phyloP scores from a whole-genome alignment of 306 rosid species.

The Cicer bijugum region DNA sequence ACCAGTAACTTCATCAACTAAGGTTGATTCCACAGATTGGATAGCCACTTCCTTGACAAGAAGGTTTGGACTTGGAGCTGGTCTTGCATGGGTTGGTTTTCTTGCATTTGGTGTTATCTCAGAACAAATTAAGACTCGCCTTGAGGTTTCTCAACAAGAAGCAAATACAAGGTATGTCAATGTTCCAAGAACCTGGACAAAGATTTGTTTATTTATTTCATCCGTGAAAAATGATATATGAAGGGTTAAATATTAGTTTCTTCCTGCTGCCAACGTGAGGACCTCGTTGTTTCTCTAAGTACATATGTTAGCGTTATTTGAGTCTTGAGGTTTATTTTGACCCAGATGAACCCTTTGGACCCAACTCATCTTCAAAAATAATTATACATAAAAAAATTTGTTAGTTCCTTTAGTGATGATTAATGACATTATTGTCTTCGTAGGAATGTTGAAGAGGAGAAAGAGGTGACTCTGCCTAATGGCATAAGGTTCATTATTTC shows the following conservation, averaged over 20 bases:
- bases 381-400: no score
- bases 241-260: not conserved
- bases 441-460: conserved; percentile 64
- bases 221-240: not conserved
- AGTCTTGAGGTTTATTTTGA: no score
- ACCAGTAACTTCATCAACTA: conserved; percentile 44
- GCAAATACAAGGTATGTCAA: conserved; percentile 71
- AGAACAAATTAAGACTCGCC: conserved; percentile 92
- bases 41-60: conserved; percentile 79
- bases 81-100: conserved; percentile 93
- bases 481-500: conserved; percentile 73
- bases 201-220: no score
- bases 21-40: conserved; percentile 89
- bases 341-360: no score
- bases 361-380: no score
- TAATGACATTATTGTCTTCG: conserved; percentile 35
- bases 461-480: conserved; percentile 78
- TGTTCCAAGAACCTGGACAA: no score
- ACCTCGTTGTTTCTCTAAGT: no score
- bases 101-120: conserved; percentile 86
- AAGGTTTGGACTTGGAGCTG: conserved; percentile 91
- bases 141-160: conserved; percentile 87
- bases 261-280: no score
- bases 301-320: no score
- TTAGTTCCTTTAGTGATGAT: conserved; percentile 17